phyloP scores from a whole-genome alignment of 345 rosid genomes.

The Pistacia vera region DNA sequence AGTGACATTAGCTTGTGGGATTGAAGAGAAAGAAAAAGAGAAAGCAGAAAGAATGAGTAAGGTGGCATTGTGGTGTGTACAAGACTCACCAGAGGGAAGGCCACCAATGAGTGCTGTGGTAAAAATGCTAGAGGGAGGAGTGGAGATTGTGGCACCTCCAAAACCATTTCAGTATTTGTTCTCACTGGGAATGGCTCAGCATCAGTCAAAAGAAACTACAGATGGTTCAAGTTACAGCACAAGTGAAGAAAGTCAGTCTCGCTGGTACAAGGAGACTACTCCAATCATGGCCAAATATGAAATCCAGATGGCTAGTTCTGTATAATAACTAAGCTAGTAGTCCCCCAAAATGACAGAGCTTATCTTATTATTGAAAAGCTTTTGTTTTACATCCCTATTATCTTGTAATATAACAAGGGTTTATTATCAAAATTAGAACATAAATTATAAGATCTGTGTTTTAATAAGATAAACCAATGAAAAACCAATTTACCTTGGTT shows the following conservation, averaged over 20 bases:
- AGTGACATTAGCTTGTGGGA: constrained; percentile 18
- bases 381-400: neutral
- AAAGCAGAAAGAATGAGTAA: constrained; percentile 18
- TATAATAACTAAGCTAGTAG: constrained; percentile 4
- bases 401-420: neutral
- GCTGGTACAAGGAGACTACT: constrained; percentile 25
- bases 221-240: neutral
- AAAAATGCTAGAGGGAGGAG: constrained; percentile 37
- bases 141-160: constrained; percentile 16
- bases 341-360: neutral
- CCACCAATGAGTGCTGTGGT: constrained; percentile 33
- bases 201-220: neutral
- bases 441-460: too few relatives aligned
- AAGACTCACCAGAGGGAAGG: constrained; percentile 25
- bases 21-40: constrained; percentile 21
- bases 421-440: too few relatives aligned
- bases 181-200: neutral
- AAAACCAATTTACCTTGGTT: too few relatives aligned
- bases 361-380: neutral
- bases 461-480: too few relatives aligned
- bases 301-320: constrained; percentile 9
- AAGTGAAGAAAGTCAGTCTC: neutral
- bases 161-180: constrained; percentile 30
- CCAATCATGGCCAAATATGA: constrained; percentile 20
- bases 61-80: constrained; percentile 29